Evolutionary conservation across 257 asterid genomes (phyloP), one percentile per base, ranked within the genome.

Genomic region (Gentiana macrophylla): DNA sequence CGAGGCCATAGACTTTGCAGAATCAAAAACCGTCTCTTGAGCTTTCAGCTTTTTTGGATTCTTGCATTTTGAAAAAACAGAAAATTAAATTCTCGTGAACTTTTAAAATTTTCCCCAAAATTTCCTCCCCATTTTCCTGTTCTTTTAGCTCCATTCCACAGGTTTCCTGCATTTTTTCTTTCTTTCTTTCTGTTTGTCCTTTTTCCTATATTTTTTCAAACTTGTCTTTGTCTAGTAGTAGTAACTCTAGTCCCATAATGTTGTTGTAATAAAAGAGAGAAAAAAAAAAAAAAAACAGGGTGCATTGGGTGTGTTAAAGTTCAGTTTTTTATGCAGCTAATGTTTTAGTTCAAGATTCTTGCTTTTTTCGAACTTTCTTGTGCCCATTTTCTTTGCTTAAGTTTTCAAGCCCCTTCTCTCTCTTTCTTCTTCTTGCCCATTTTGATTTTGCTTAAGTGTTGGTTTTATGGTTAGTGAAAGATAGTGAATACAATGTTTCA

Each of bases 101-200:
- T 66, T 68, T 85, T 55, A 63, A 55, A 74, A 61, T 52, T 70
- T 60, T 47, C 47, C 50, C 53, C 52, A 37, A 65, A 52, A 57
- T 32, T 44, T 35, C 60, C 36, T 44, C 52, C 49, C 54, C 69
- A 67, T 62, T 72, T 65, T 51, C 35, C 12, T 34, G 52, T 66
- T 61, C 78, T 78, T 79, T 71, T 77, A 57, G 59, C 86, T 71
- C 67, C 78, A 75, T 63, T 63, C 73, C 80, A 79, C 94, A 68
- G 82, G 79, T 79, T 65, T 81, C 65, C 66, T 73, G 81, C 24
- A 24, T 72, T 80, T 74, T 72, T 73, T 61, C 46, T 41, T 41
- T 5, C 46, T 10, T 41, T 24, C 24, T 63, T 51, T 63, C 64
- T 57, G 66, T 41, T 35, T 68, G 56, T 56, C 56, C 24, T 24